A percentile compares a stretch with the other conserved stretches of the same genome.
phyloP scores from a whole-genome alignment of 495 filamentous ascomycete species.

The Hyaloscypha hepaticicola region DNA sequence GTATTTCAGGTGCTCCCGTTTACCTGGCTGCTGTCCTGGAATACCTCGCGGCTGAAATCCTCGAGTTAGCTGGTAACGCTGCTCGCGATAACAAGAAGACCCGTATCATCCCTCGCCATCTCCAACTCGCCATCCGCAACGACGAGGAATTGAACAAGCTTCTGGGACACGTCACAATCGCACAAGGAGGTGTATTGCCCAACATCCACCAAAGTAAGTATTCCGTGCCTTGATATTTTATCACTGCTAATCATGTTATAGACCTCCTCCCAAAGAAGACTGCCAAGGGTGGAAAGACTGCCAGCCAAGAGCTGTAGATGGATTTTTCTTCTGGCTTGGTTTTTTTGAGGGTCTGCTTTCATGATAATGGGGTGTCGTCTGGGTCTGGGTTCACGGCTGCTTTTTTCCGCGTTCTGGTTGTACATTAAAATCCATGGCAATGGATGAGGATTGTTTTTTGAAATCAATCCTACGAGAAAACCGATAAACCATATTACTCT shows the following conservation, averaged over 20 bases:
- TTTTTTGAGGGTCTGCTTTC: constrained; percentile 61
- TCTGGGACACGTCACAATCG: constrained; percentile 97
- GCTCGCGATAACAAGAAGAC: constrained; percentile 99
- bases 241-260: constrained; percentile 37
- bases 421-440: constrained; percentile 87
- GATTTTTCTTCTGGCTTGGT: constrained; percentile 41
- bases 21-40: constrained; percentile 98
- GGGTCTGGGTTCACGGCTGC: constrained; percentile 84
- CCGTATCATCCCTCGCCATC: constrained; percentile 98
- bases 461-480: constrained; percentile 35
- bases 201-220: constrained; percentile 97
- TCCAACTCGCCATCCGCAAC: constrained; percentile 98
- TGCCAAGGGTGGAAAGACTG: constrained; percentile 83
- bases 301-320: constrained; percentile 86
- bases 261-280: constrained; percentile 99
- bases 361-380: constrained; percentile 74
- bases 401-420: constrained; percentile 77
- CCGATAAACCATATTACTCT: constrained; percentile 14
- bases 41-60: constrained; percentile 97
- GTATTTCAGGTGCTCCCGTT: constrained; percentile 75
- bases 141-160: constrained; percentile 99
- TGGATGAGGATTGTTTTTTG: constrained; percentile 51
- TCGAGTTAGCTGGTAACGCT: constrained; percentile 97
- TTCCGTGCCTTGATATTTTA: constrained; percentile 15
- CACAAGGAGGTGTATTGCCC: constrained; percentile 98